Evolutionary conservation across 2,329 filamentous ascomycete species (phyloP).

Genomic region (Ophiostoma montium): DNA sequence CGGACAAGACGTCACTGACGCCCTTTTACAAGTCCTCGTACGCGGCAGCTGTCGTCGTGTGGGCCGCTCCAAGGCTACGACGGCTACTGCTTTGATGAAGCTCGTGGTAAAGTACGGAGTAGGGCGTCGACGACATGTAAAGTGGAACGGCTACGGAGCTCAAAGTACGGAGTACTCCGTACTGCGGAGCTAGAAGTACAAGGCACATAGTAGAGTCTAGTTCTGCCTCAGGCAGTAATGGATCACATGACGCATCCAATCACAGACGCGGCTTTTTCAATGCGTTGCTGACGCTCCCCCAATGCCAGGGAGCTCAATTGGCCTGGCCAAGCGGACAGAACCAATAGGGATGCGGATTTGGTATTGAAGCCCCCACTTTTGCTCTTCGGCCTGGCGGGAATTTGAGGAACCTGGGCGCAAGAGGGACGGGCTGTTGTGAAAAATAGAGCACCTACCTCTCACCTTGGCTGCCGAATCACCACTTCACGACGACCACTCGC

Average conservation of each 20-base stretch:
- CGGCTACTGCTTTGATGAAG: no score
- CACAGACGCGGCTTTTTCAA: constrained; percentile 11
- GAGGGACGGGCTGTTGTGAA: no score
- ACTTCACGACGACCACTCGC: neutral
- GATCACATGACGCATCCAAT: constrained; percentile 11
- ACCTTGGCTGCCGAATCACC: no score
- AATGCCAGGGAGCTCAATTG: constrained; percentile 2
- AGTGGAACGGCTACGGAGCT: neutral
- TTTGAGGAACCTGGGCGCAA: constrained; percentile 12
- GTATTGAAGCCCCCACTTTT: constrained; percentile 1
- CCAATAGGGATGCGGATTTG: neutral
- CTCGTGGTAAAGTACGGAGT: no score
- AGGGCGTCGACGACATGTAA: no score
- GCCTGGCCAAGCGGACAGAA: neutral
- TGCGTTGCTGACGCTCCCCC: constrained; percentile 5
- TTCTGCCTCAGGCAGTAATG: constrained; percentile 7
- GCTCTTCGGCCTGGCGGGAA: constrained; percentile 13
- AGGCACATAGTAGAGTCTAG: neutral
- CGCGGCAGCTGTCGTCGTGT: no score
- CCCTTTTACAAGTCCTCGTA: no score
- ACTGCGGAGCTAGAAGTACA: neutral
- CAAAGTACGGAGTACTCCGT: neutral
- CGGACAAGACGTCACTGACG: no score
- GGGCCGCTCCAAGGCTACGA: no score
- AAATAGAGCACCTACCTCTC: no score